Conservation (phyloP, 495 filamentous ascomycete species). For the Tirmania nivea region DNA sequence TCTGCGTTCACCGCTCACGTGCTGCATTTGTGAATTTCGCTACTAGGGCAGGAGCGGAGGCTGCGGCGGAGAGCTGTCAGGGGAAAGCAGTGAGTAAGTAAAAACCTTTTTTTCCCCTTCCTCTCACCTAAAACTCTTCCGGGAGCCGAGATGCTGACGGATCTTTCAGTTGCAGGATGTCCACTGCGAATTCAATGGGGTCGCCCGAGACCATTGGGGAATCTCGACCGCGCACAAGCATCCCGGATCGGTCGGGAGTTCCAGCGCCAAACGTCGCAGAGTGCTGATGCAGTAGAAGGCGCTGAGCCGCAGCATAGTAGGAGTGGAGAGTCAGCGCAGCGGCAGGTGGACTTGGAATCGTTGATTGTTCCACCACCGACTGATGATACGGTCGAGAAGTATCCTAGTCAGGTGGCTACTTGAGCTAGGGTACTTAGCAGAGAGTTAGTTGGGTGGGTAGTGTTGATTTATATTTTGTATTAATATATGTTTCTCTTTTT, state of each 20-base stretch:
- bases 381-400: slow-evolving; percentile 35
- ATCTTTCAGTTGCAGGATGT: slow-evolving; percentile 37
- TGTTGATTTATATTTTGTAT: no score
- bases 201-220: slow-evolving; percentile 72
- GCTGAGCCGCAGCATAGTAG: background rate
- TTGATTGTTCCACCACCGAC: slow-evolving; percentile 65
- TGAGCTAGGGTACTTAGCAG: no score
- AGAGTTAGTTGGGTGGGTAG: no score
- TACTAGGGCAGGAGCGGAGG: slow-evolving; percentile 60
- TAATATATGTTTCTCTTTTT: no score
- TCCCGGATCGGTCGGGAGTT: slow-evolving; percentile 13
- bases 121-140: background rate
- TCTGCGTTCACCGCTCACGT: slow-evolving; percentile 91
- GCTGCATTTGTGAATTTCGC: slow-evolving; percentile 91
- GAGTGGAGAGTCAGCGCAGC: slow-evolving; percentile 1
- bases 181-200: slow-evolving; percentile 82
- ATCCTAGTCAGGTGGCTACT: slow-evolving; percentile 11
- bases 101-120: background rate
- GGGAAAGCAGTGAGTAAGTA: slow-evolving; percentile 47
- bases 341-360: slow-evolving; percentile 26
- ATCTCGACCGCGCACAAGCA: slow-evolving; percentile 34
- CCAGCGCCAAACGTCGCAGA: slow-evolving; percentile 31
- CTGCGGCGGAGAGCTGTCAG: slow-evolving; percentile 61
- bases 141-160: background rate
- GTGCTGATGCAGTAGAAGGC: slow-evolving; percentile 13